Conservation (phyloP, 2,329 filamentous ascomycete genomes). For the Sporothrix sp. region DNA sequence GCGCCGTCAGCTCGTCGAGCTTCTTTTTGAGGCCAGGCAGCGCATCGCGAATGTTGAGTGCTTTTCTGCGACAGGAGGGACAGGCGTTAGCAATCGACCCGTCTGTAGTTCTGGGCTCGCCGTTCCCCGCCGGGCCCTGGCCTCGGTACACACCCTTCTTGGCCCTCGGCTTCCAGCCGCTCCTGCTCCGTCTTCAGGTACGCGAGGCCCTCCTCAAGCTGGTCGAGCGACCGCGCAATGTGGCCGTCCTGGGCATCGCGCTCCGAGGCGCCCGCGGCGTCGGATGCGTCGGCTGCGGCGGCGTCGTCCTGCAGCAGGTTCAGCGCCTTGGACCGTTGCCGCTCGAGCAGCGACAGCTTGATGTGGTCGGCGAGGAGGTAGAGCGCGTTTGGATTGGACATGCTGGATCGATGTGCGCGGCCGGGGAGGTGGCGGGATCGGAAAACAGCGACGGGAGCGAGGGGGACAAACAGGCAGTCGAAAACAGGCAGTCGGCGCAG, state of each 20-base stretch:
- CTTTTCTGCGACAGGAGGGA: conserved; percentile 36
- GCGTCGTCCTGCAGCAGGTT: conserved; percentile 51
- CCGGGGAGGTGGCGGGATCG: neutral
- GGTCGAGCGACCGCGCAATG: conserved; percentile 79
- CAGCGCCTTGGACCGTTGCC: conserved; percentile 73
- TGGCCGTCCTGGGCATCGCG: conserved; percentile 72
- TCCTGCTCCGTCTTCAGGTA: conserved; percentile 54
- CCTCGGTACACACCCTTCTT: conserved; percentile 53
- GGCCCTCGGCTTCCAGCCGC: conserved; percentile 53
- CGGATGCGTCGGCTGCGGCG: neutral
- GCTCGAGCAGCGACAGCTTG: conserved; percentile 88
- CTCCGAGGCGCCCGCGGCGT: neutral
- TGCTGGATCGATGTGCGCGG: no score
- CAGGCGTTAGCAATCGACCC: no score
- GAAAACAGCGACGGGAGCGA: neutral
- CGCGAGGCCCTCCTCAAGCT: conserved; percentile 71
- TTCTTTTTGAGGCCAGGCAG: conserved; percentile 62
- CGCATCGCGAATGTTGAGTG: conserved; percentile 49
- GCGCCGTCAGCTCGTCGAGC: conserved; percentile 63
- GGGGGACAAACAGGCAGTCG: neutral
- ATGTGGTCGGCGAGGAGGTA: conserved; percentile 93
- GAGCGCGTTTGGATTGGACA: conserved; percentile 62
- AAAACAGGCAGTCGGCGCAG: neutral
- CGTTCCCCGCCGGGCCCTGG: no score
- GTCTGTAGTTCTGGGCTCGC: no score